Base-by-base conservation (phyloP, 2,329 filamentous ascomycete species). In the Aschersonia sp. region DNA sequence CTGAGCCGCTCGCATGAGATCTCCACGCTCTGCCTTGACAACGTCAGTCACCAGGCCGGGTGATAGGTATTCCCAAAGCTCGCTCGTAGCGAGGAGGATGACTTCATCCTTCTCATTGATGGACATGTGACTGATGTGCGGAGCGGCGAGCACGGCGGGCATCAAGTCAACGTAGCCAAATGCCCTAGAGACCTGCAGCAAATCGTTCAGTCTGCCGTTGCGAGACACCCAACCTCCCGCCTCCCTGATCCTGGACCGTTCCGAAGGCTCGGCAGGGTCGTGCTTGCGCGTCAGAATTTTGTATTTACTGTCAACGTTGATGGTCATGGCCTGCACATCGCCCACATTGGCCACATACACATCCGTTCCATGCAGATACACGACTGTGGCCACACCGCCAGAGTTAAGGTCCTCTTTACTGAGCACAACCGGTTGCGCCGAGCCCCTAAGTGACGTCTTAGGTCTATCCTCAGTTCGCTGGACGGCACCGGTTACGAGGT, bases 191-290 rank as follows among this genome's bases (percentile, higher is more conserved):
- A 98, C 89, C 50, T 92, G 82, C 9, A 98, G 80, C 30, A 84
- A 68, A 60, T 98, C 92, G 58, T 98, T 97, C 45, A 98, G 73
- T 60, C 88, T 89, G 38, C 92, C 92, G 62, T 94, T 91, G 45
- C 92, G 82, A 20, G 91, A 96, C 7, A 98, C 92, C 73, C 88
- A 98, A 4, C 92, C 92, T 43, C 92, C 92, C 10, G 91, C 91
- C 60, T 95, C 88, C 40, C 92, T 83, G 56, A 98, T 96, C 20
- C 92, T 84, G 48, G 88, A 80, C 45, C 92, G 77, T 65, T 98
- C 92, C 29, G 70, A 72, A 1, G 84, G 75, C 60, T 95, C 89
- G 1, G 91, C 89, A 5, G 92, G 92, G 58, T 97, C 89, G 61
- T 98, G 92, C 63, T 94, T 96, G 50, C 80, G 76, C 3, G 92